Conservation (phyloP, 257 asterid species). For the Lavandula angustifolia region DNA sequence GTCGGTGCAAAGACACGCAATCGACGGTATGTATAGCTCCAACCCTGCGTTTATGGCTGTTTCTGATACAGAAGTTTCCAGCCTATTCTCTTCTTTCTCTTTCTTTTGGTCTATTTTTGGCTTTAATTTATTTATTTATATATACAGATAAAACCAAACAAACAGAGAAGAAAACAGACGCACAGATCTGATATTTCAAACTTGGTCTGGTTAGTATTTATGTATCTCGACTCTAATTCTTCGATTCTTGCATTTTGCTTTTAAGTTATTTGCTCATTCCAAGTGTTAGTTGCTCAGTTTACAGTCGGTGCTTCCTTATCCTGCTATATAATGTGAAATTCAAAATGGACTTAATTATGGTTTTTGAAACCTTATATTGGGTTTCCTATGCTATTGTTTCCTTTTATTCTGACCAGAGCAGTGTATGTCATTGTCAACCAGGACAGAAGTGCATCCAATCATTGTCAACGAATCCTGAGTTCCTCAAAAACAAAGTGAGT, state of each 20-base stretch:
- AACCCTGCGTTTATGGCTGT: too few relatives aligned
- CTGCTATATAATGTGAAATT: too few relatives aligned
- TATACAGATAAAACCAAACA: too few relatives aligned
- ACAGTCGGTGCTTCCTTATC: neutral
- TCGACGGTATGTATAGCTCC: too few relatives aligned
- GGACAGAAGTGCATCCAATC: slow-evolving; percentile 87
- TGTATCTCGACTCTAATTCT: neutral
- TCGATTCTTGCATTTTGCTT: neutral
- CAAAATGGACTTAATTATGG: too few relatives aligned
- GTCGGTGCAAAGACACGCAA: too few relatives aligned
- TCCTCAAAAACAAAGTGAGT: slow-evolving; percentile 72
- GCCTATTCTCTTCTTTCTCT: too few relatives aligned
- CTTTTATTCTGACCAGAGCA: slow-evolving; percentile 18
- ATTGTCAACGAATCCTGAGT: slow-evolving; percentile 92
- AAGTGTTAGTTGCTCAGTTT: slow-evolving; percentile 16
- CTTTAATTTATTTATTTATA: too few relatives aligned
- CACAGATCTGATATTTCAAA: neutral
- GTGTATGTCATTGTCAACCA: slow-evolving; percentile 41
- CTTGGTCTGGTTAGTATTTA: slow-evolving; percentile 20
- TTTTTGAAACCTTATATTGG: neutral
- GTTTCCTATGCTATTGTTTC: too few relatives aligned
- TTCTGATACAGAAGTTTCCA: too few relatives aligned
- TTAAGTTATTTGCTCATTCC: neutral
- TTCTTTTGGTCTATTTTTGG: too few relatives aligned
- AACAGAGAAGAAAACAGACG: neutral